Conservation (phyloP, 1,139 yeast genomes). For the Saccharomyces hybrid region DNA sequence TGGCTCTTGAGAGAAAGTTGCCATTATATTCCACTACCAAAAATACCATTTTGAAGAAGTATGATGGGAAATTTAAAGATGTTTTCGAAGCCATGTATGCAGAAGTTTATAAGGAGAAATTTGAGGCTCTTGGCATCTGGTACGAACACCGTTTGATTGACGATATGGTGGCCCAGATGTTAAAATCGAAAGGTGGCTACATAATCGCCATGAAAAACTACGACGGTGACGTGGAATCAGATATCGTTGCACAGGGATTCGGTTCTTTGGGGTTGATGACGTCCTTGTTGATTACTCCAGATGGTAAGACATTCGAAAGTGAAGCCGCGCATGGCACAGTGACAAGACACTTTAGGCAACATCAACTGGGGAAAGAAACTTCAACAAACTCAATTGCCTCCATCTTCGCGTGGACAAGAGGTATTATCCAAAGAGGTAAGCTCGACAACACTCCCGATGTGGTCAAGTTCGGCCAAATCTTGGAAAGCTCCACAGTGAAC, state of each 20-base stretch:
- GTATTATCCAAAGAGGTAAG: constrained; percentile 82
- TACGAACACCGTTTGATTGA: constrained; percentile 94
- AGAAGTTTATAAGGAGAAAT: constrained; percentile 54
- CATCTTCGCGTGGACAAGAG: constrained; percentile 94
- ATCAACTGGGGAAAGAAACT: constrained; percentile 92
- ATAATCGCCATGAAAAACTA: constrained; percentile 93
- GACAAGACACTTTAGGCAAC: constrained; percentile 90
- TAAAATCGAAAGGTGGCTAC: constrained; percentile 90
- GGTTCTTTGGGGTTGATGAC: constrained; percentile 96
- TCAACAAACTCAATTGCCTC: constrained; percentile 99
- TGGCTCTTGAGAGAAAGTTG: constrained; percentile 70
- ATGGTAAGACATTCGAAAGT: constrained; percentile 89
- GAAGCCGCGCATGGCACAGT: constrained; percentile 99
- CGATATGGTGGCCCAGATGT: constrained; percentile 98
- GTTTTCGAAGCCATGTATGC: constrained; percentile 80
- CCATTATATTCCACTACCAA: constrained; percentile 84
- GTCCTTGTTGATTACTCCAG: constrained; percentile 86
- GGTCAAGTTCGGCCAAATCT: constrained; percentile 61
- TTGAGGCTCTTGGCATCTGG: constrained; percentile 77
- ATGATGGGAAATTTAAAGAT: constrained; percentile 93
- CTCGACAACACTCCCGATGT: constrained; percentile 82
- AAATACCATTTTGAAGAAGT: constrained; percentile 85
- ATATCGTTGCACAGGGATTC: constrained; percentile 95
- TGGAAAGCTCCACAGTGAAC: constrained; percentile 78
- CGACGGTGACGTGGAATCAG: constrained; percentile 96